Evolutionary conservation across 2,329 filamentous ascomycete species (phyloP).

Genomic region (Xylariaceae sp.): DNA sequence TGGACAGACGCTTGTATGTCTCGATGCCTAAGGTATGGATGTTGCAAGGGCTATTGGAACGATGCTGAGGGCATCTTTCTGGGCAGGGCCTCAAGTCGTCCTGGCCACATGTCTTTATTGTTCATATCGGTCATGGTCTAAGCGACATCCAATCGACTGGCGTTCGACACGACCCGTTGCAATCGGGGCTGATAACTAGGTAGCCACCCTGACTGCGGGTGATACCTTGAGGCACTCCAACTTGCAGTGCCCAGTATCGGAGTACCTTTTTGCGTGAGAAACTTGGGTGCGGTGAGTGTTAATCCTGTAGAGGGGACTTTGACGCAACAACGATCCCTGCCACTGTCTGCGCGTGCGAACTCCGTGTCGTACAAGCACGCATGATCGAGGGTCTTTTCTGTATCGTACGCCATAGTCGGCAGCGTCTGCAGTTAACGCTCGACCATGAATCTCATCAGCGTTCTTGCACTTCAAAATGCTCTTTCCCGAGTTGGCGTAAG

Average conservation of each 20-base stretch:
- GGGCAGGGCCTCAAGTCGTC: slow-evolving; percentile 43
- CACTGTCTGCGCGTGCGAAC: slow-evolving; percentile 41
- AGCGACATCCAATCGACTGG: neutral
- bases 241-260: slow-evolving; percentile 44
- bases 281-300: slow-evolving; percentile 41
- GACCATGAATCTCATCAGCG: slow-evolving; percentile 44
- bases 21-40: slow-evolving; percentile 47
- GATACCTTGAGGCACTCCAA: slow-evolving; percentile 45
- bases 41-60: slow-evolving; percentile 45
- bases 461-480: slow-evolving; percentile 44
- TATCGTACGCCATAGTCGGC: slow-evolving; percentile 45
- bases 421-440: slow-evolving; percentile 47
- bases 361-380: slow-evolving; percentile 43
- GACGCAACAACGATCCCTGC: slow-evolving; percentile 45
- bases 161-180: slow-evolving; percentile 35
- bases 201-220: slow-evolving; percentile 44
- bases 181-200: slow-evolving; percentile 48
- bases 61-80: slow-evolving; percentile 43
- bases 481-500: slow-evolving; percentile 19
- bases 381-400: slow-evolving; percentile 42
- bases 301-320: slow-evolving; percentile 49
- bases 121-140: neutral
- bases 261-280: too few species aligned
- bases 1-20: slow-evolving; percentile 42
- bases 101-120: slow-evolving; percentile 40